Percentiles rank a stretch among this genome's conserved stretches.
Conservation (phyloP, 23 red algal genomes). For the Chondrus crispus region DNA sequence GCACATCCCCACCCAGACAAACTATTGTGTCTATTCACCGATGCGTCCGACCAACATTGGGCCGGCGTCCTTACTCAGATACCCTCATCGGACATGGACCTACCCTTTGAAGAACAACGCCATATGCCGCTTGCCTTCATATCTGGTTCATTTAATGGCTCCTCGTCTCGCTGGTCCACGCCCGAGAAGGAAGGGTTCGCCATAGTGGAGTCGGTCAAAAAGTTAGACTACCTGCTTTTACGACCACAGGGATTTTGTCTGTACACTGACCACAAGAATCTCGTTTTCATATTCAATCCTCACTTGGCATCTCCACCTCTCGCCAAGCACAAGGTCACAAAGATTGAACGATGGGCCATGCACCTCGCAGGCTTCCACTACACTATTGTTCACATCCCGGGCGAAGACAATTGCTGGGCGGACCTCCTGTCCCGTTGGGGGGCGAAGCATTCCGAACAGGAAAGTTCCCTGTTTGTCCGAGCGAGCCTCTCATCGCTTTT, state of each 20-base stretch:
- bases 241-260: not conserved
- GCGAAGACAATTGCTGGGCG: not conserved
- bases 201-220: not conserved
- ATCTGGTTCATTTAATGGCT: not conserved
- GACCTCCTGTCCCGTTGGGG: too few relatives aligned
- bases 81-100: not conserved
- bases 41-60: not conserved
- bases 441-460: not conserved
- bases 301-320: too few relatives aligned
- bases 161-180: not conserved
- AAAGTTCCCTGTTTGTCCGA: not conserved
- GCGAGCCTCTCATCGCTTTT: not conserved
- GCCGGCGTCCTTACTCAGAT: not conserved
- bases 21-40: not conserved
- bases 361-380: not conserved
- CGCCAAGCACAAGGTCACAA: too few relatives aligned
- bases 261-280: not conserved
- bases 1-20: not conserved
- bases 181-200: not conserved
- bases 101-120: not conserved
- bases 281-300: slow-evolving; percentile 4
- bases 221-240: not conserved
- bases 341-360: not conserved
- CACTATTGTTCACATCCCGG: not conserved
- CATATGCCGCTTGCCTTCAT: not conserved